phyloP scores from a whole-genome alignment of 371 early-diverging fungal species.

The Mortierella sp. region DNA sequence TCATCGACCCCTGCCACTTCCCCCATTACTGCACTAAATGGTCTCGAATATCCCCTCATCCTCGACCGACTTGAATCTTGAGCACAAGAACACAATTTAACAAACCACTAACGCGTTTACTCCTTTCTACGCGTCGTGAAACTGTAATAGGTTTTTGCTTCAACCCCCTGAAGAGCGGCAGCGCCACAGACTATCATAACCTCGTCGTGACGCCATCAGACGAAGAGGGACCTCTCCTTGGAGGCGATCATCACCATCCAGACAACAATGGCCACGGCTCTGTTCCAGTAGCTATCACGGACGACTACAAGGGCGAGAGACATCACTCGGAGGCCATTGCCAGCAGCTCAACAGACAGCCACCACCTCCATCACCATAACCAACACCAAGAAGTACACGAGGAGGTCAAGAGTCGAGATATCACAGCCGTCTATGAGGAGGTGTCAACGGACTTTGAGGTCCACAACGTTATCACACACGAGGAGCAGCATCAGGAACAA shows the following conservation, averaged over 20 bases:
- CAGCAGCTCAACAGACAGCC: slow-evolving; percentile 20
- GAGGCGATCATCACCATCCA: slow-evolving; percentile 1
- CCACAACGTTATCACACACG: not conserved
- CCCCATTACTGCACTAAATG: not conserved
- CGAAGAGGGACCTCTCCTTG: slow-evolving; percentile 33
- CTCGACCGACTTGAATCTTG: too few species aligned
- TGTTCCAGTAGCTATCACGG: slow-evolving; percentile 12
- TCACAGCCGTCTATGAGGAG: not conserved
- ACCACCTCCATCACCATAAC: not conserved
- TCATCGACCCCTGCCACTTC: not conserved
- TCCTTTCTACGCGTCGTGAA: not conserved
- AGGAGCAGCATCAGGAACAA: not conserved
- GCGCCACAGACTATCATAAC: slow-evolving; percentile 26
- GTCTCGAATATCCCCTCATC: not conserved
- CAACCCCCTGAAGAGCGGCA: slow-evolving; percentile 25
- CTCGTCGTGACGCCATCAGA: slow-evolving; percentile 41
- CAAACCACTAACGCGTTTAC: not conserved
- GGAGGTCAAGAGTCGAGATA: not conserved
- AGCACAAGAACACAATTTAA: not conserved
- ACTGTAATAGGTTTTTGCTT: slow-evolving; percentile 36
- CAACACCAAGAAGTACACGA: not conserved
- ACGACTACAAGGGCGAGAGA: slow-evolving; percentile 22
- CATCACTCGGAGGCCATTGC: not conserved
- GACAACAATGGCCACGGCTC: not conserved
- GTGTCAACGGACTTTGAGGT: not conserved